These are phyloP conservation scores for Saprolegnia diclina DNA, from an alignment of 352 stramenopile genomes.

Conservation along the genomic window DNA sequence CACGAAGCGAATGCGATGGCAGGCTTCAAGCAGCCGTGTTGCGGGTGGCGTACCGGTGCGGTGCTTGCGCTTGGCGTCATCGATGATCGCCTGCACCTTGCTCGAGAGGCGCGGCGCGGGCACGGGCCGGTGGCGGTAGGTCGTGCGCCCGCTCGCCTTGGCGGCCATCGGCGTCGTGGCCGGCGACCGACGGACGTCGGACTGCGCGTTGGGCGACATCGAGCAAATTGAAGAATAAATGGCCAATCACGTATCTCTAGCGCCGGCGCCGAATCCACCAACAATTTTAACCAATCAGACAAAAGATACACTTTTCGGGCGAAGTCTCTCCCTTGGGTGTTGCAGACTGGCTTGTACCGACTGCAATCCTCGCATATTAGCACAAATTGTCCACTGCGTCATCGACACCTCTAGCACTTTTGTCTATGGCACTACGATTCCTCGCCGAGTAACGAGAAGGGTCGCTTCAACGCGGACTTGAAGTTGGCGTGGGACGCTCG, in stretches of 20 bases:
- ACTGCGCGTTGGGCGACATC: slow-evolving; percentile 21
- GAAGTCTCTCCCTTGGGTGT: not conserved
- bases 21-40: not conserved
- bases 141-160: slow-evolving; percentile 4
- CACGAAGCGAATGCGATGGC: not conserved
- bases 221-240: slow-evolving; percentile 27
- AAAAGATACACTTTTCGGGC: slow-evolving; percentile 7
- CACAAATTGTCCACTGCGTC: no score
- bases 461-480: no score
- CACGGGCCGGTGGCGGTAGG: slow-evolving; percentile 30
- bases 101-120: slow-evolving; percentile 38
- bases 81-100: slow-evolving; percentile 46
- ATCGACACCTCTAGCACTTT: no score
- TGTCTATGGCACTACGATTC: no score
- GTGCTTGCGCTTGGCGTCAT: slow-evolving; percentile 61
- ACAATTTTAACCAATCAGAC: slow-evolving; percentile 16
- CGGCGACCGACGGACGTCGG: not conserved
- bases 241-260: slow-evolving; percentile 27
- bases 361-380: no score
- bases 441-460: no score
- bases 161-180: not conserved
- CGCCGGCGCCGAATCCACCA: slow-evolving; percentile 19
- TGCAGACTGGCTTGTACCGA: no score
- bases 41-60: slow-evolving; percentile 44
- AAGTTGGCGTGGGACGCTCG: no score